Percentiles rank a stretch among this genome's conserved stretches.
These are phyloP conservation scores for Pochonia chlamydosporia DNA, from an alignment of 2,329 filamentous ascomycete species.

Conservation along the genomic window DNA sequence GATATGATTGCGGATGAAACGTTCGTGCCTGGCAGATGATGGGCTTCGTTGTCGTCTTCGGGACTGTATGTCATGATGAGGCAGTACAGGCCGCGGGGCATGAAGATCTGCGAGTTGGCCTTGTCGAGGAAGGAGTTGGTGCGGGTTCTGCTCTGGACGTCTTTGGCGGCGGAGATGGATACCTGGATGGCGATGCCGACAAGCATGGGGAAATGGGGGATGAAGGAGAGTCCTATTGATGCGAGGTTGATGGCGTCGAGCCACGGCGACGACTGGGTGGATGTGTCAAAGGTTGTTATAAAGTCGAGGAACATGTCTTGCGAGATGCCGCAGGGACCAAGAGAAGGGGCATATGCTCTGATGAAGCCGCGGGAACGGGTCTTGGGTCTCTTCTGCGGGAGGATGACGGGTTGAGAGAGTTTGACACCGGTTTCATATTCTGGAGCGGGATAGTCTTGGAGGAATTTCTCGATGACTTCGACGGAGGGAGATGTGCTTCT, in stretches of 20 bases:
- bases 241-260: constrained; percentile 11
- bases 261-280: constrained; percentile 12
- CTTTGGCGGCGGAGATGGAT: constrained; percentile 1
- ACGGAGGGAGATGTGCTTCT: not conserved
- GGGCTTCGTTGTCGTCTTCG: not conserved
- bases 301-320: constrained; percentile 14
- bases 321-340: constrained; percentile 8
- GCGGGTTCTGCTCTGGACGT: constrained; percentile 2
- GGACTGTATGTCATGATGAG: constrained; percentile 13
- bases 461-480: not conserved
- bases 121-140: constrained; percentile 13
- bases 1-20: not conserved
- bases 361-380: constrained; percentile 11
- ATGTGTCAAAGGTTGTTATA: constrained; percentile 9
- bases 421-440: not conserved
- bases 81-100: constrained; percentile 12
- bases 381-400: constrained; percentile 13
- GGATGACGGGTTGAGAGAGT: constrained; percentile 9
- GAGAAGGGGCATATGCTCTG: constrained; percentile 10
- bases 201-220: constrained; percentile 11
- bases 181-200: constrained; percentile 12
- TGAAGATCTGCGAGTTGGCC: constrained; percentile 11
- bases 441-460: not conserved
- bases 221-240: constrained; percentile 2
- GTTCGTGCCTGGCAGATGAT: not conserved